Evolutionary conservation across 129 eudicot species (phyloP), one percentile per base, ranked within the genome.

Genomic region (Apium graveolens): DNA sequence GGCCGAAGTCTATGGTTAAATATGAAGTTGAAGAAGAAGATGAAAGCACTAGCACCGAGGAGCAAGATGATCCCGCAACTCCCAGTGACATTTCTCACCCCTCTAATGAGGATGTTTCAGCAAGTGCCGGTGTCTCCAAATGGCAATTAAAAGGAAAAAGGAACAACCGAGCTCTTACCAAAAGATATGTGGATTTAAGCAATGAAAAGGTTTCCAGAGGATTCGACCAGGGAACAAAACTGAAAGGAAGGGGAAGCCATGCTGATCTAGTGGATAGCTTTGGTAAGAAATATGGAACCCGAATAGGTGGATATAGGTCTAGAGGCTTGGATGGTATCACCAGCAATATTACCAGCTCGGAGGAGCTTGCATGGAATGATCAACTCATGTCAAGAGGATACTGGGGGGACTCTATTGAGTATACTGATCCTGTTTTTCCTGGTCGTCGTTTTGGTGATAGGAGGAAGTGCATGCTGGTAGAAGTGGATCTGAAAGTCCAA

Each of bases 91-190:
- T 80, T 20, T 78, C 90, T 73, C 86, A 74, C 77, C 84, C 74
- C 73, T 77, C 18, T 75, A 79, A 80, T 62, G 90, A 83, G 66
- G 88, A 81, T 70, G 57, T 82, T 66, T 70, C 89, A 43, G 63
- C 83, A 60, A 78, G 78, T 41, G 78, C 53, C 44, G 90, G 83
- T 32, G 87, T 88, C 75, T 91, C 96, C 68, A 90, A 85, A 80
- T 95, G 98, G 98, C 91, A 90, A 73, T 81, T 88, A 80, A 96
- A 92, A 83, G 87, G 99, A 62, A 96, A 92, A 80, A 86, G 99
- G 79, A 96, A 96, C 70, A 86, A 65, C 70, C 95, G 96, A 76
- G 85, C 70, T 80, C 73, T 85, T 68, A 46, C 76, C 53, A 91
- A 82, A 63, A 83, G 85, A 84, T 83, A 81, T 41, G 76, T 77